Conservation (phyloP, 2,329 filamentous ascomycete species). For the Lachnellula willkommii region DNA sequence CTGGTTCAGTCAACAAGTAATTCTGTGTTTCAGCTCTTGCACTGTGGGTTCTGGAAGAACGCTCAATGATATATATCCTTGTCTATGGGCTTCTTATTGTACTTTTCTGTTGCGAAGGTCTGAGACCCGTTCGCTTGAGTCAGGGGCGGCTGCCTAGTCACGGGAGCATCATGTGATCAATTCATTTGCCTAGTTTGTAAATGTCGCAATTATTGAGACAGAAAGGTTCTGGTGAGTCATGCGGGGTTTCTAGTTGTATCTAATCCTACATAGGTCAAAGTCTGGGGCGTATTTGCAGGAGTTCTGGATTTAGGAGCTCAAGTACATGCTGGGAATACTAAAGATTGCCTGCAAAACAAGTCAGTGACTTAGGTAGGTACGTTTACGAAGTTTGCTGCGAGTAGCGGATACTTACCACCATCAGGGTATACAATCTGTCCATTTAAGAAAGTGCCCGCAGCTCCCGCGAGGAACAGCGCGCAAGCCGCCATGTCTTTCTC, state of each 20-base stretch:
- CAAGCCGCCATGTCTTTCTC: constrained; percentile 48
- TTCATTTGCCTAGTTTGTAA: neutral
- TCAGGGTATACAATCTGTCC: constrained; percentile 49
- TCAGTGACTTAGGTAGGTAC: neutral
- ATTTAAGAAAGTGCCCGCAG: constrained; percentile 47
- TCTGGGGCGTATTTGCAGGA: neutral
- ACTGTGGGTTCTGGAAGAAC: neutral
- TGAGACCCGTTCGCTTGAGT: neutral
- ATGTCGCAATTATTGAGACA: neutral
- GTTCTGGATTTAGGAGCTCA: constrained; percentile 6
- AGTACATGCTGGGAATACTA: constrained; percentile 28
- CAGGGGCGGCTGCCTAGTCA: constrained; percentile 2
- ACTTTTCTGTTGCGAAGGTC: neutral
- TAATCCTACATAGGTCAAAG: no score
- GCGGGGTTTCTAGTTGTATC: neutral
- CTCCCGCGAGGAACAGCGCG: constrained; percentile 46
- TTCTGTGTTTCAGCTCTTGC: neutral
- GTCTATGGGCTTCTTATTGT: neutral
- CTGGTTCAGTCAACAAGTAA: neutral
- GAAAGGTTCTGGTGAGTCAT: neutral
- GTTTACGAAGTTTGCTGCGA: neutral
- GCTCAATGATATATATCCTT: no score
- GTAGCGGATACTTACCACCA: constrained; percentile 31
- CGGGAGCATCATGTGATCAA: neutral
- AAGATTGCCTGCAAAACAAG: constrained; percentile 23